Base-by-base conservation (phyloP, 805 yeast genomes). In the Pichia deserticola region DNA sequence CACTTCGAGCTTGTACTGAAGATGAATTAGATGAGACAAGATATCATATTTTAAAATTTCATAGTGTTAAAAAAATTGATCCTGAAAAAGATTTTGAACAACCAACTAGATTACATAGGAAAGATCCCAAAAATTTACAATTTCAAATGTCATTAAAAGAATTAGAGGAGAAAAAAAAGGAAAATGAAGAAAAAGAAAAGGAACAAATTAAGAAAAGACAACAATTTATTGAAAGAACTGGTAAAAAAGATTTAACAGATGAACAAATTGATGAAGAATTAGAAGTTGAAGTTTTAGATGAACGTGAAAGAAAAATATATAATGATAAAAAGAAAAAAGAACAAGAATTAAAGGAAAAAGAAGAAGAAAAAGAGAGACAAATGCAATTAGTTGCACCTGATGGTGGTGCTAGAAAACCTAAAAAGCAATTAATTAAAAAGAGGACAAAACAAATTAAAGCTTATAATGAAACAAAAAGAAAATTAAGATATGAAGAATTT, bases 111-210 rank as follows among this genome's bases (percentile, higher is more conserved):
- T 70, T 92, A 62, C 97, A 90, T 65, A 76, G 98, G 57, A 90
- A 92, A 62, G 98, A 92, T 66, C 97, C 99, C 1, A 79, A 89
- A 60, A 87, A 88, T 63, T 72, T 92, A 62, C 97, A 90, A 64
- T 86, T 86, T 61, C 95, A 89, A 65, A 71, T 89, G 57, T 82
- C 90, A 2, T 69, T 89, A 58, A 81, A 84, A 51, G 93, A 86
- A 61, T 77, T 86, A 57, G 92, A 84, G 47, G 78, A 75, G 47
- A 76, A 83, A 59, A 77, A 74, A 60, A 70, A 66, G 48, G 81
- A 78, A 56, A 70, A 71, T 49, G 62, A 63, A 57, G 76, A 61
- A 64, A 71, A 61, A 56, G 71, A 61, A 66, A 67, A 57, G 59
- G 66, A 57, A 30, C 46, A 49, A 64, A 66, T 51, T 49, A 64